Base-by-base conservation (phyloP, 2,329 filamentous ascomycete species). In the Thielaviopsis euricoi region DNA sequence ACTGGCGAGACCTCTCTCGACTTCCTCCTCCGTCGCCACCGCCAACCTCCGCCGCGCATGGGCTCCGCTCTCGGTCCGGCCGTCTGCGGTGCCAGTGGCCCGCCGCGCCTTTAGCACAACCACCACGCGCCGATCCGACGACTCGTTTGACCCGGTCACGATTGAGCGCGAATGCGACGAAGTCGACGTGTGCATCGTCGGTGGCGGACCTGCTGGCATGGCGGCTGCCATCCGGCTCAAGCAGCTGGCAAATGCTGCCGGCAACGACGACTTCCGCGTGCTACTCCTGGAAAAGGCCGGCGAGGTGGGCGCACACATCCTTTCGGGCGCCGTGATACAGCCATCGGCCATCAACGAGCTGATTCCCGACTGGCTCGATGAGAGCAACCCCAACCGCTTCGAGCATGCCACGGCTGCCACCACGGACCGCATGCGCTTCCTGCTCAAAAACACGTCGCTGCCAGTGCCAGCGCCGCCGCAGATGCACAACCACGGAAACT, bases 401-500 rank as follows among this genome's bases (percentile, higher is more conserved):
- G 82, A 89, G 70, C 77, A 88, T 70, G 87, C 85, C 60, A 98
- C 93, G 1, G 85, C 89, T 21, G 91, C 89, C 4, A 85, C 81
- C 62, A 75, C 74, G 54, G 93, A 98, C 67, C 85, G 83, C 71
- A 95, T 98, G 91, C 85, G 88, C 64, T 96, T 96, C 71, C 78
- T 98, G 61, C 97, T 91, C 52, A 86, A 90, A 73, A 86, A 77
- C 57, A 76, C 76, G 61, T 76, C 89, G 0, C 81, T 95, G 59
- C 88, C 89, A 6, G 75, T 97, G 56, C 93, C 91, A 1, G 82
- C 85, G 13, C 93, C 93, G 51, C 93, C 93, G 33, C 93, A 97
- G 74, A 98, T 98, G 93, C 82, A 90, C 75, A 98, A 98, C 69
- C 81, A 95, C 66, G 93, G 93, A 64, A 98, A 98, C 73, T 97